These are phyloP conservation scores for Pestalotiopsis sp. DNA, from an alignment of 2,329 filamentous ascomycete genomes.

Conservation along the genomic window DNA sequence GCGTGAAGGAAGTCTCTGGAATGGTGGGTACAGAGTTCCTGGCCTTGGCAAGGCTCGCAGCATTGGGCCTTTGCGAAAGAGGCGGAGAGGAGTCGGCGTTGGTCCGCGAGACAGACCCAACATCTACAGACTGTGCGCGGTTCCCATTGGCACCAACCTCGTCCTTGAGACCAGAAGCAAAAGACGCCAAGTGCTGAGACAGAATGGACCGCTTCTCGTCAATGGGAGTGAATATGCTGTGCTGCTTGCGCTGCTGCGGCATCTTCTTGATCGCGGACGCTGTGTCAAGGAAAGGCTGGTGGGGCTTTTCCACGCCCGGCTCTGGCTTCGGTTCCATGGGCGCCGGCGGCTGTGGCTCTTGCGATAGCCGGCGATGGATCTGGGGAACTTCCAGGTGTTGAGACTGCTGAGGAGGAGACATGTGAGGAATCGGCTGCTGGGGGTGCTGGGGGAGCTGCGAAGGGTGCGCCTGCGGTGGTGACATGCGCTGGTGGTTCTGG, in stretches of 20 bases:
- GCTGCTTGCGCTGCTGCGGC: constrained; percentile 76
- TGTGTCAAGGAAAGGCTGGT: constrained; percentile 45
- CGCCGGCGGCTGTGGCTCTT: constrained; percentile 50
- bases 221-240: constrained; percentile 97
- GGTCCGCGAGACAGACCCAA: constrained; percentile 55
- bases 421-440: constrained; percentile 18
- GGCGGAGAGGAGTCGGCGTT: constrained; percentile 55
- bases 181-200: constrained; percentile 77
- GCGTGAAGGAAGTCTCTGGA: constrained; percentile 65
- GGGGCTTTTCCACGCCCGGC: constrained; percentile 46
- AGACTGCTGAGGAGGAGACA: constrained; percentile 21
- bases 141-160: constrained; percentile 39
- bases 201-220: constrained; percentile 89
- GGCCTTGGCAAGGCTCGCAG: constrained; percentile 49
- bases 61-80: constrained; percentile 51
- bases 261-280: constrained; percentile 60
- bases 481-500: constrained; percentile 49
- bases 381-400: constrained; percentile 28
- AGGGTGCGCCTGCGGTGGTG: constrained; percentile 55
- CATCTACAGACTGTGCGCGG: constrained; percentile 67
- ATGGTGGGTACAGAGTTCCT: constrained; percentile 62
- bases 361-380: constrained; percentile 11
- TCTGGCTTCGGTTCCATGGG: constrained; percentile 53
- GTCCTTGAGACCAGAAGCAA: constrained; percentile 49
- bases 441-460: constrained; percentile 36